Conservation (phyloP, 2,329 filamentous ascomycete genomes). For the Aspergillus pseudonomiae region DNA sequence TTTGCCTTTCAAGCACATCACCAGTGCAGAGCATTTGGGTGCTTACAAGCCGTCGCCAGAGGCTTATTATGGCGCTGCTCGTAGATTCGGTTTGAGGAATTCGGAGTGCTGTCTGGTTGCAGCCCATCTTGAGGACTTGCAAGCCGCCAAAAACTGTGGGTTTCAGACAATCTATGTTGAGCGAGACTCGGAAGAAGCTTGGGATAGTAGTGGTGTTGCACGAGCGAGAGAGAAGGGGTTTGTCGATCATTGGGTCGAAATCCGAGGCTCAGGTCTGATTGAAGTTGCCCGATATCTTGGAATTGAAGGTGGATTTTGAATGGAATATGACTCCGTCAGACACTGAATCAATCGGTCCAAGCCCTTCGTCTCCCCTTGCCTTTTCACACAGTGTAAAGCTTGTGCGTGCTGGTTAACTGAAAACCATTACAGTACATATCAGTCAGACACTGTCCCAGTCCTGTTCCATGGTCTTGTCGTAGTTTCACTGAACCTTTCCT, state of each 20-base stretch:
- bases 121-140: slow-evolving; percentile 24
- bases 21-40: slow-evolving; percentile 69
- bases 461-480: no score
- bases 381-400: no score
- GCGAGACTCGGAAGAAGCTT: neutral
- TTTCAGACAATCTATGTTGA: neutral
- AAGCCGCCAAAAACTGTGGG: neutral
- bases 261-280: slow-evolving; percentile 21
- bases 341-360: neutral
- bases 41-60: slow-evolving; percentile 71
- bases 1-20: slow-evolving; percentile 48
- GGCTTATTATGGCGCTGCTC: slow-evolving; percentile 68
- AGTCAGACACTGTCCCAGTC: no score
- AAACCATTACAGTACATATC: no score
- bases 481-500: no score
- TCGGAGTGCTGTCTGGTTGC: slow-evolving; percentile 73
- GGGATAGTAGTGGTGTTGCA: slow-evolving; percentile 48
- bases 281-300: slow-evolving; percentile 22
- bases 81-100: slow-evolving; percentile 58
- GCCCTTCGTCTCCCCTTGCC: no score
- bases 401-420: no score
- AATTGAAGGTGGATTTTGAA: slow-evolving; percentile 6
- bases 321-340: neutral
- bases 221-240: slow-evolving; percentile 58
- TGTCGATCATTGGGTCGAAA: slow-evolving; percentile 54